A percentile compares a stretch with the other conserved stretches of the same genome.
These are phyloP conservation scores for Sphaerulina populicola DNA, from an alignment of 2,329 filamentous ascomycete genomes.

Conservation along the genomic window DNA sequence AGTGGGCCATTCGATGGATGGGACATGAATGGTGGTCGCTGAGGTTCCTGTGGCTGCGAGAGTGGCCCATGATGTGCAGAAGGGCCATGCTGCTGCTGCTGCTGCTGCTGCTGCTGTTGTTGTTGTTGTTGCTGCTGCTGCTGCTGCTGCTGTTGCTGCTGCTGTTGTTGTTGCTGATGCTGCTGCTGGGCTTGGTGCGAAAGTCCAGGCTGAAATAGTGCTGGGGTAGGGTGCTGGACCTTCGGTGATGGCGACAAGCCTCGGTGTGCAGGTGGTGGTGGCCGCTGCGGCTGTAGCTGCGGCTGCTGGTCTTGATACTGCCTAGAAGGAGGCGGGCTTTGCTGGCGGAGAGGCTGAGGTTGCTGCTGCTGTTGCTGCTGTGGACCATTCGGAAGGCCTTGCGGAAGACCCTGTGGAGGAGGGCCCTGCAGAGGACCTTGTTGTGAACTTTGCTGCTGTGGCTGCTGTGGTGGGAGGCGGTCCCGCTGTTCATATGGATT, in stretches of 20 bases:
- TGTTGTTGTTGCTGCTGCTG: too few species aligned
- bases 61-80: conserved; percentile 41
- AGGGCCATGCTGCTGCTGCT: conserved; percentile 24
- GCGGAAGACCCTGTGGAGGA: conserved; percentile 37
- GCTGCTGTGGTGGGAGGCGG: conserved; percentile 57
- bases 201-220: conserved; percentile 41
- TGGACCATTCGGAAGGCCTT: conserved; percentile 3
- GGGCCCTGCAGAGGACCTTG: conserved; percentile 18
- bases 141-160: too few species aligned
- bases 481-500: conserved; percentile 80
- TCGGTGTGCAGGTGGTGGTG: conserved; percentile 45
- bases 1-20: conserved; percentile 23
- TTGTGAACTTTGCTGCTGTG: conserved; percentile 36
- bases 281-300: conserved; percentile 30
- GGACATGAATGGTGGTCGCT: conserved; percentile 20
- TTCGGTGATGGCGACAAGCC: conserved; percentile 53
- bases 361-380: conserved; percentile 10
- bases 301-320: conserved; percentile 35
- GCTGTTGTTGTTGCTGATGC: conserved; percentile 39
- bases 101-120: too few species aligned
- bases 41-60: conserved; percentile 19
- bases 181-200: conserved; percentile 35
- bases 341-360: conserved; percentile 19
- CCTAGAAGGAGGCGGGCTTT: conserved; percentile 52
- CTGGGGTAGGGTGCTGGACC: conserved; percentile 47